Evolutionary conservation across 2,329 filamentous ascomycete genomes (phyloP).

Genomic region (Pseudocercospora pini-densiflorae): DNA sequence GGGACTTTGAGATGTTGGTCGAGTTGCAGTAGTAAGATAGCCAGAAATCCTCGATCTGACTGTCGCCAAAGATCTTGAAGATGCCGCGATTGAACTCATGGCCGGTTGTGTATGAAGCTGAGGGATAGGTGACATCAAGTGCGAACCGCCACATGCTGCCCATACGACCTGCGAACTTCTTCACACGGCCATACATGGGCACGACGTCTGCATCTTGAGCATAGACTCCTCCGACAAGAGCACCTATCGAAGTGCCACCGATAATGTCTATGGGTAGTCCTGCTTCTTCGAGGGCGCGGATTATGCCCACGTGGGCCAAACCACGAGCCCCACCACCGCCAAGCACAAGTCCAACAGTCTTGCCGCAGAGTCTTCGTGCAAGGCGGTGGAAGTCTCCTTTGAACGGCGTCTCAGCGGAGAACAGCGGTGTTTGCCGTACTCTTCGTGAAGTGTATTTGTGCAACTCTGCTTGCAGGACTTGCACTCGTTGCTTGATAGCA

Average conservation of each 20-base stretch:
- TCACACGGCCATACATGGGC: conserved; percentile 93
- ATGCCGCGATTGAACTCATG: conserved; percentile 99
- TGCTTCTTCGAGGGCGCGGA: conserved; percentile 91
- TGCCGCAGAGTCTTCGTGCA: conserved; percentile 86
- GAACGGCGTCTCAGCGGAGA: conserved; percentile 87
- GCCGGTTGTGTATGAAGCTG: conserved; percentile 94
- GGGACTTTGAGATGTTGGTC: conserved; percentile 95
- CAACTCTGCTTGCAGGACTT: conserved; percentile 94
- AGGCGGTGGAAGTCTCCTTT: conserved; percentile 97
- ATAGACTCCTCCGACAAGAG: conserved; percentile 94
- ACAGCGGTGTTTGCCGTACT: conserved; percentile 84
- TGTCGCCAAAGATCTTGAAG: conserved; percentile 96
- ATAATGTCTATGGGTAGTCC: conserved; percentile 95
- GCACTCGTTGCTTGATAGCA: conserved; percentile 87
- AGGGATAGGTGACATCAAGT: conserved; percentile 92
- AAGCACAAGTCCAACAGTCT: conserved; percentile 90
- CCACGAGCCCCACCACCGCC: conserved; percentile 92
- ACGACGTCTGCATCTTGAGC: conserved; percentile 96
- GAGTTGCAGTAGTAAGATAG: conserved; percentile 99
- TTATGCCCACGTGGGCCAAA: conserved; percentile 91
- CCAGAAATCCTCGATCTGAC: conserved; percentile 99
- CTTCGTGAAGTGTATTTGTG: conserved; percentile 97
- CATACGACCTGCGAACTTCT: conserved; percentile 99
- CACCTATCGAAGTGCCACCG: conserved; percentile 93
- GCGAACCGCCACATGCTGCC: conserved; percentile 99